phyloP scores from a whole-genome alignment of 1,139 yeast genomes.

The Diutina ranongensis region DNA sequence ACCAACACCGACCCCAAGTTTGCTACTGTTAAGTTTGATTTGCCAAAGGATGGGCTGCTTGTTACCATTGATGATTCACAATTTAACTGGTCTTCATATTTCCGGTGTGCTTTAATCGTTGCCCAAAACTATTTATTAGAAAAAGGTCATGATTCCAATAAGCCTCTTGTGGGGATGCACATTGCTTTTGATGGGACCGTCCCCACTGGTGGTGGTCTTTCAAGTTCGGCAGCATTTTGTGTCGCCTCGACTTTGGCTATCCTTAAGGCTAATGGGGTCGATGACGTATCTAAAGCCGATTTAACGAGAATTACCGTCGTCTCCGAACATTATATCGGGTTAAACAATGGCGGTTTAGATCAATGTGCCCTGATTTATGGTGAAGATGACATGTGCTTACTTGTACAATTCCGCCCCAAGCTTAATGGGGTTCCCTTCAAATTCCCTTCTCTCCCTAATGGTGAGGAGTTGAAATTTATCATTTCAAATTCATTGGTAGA shows the following conservation, averaged over 20 bases:
- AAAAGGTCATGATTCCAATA: slow-evolving; percentile 8
- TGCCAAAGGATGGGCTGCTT: slow-evolving; percentile 30
- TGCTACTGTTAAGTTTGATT: slow-evolving; percentile 19
- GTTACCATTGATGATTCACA: slow-evolving; percentile 37
- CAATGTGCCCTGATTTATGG: slow-evolving; percentile 67
- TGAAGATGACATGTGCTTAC: slow-evolving; percentile 45
- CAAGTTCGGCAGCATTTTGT: slow-evolving; percentile 65
- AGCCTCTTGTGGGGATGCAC: slow-evolving; percentile 32
- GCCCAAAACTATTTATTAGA: slow-evolving; percentile 41
- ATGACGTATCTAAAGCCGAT: slow-evolving; percentile 34
- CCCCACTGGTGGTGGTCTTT: slow-evolving; percentile 65
- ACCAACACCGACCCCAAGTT: slow-evolving; percentile 30
- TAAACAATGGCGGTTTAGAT: slow-evolving; percentile 72
- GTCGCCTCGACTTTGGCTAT: slow-evolving; percentile 54
- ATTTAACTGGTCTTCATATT: slow-evolving; percentile 56
- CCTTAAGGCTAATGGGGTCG: slow-evolving; percentile 41
- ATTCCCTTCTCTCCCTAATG: slow-evolving; percentile 33
- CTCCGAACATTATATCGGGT: slow-evolving; percentile 64
- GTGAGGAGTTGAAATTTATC: slow-evolving; percentile 37
- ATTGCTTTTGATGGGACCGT: slow-evolving; percentile 53
- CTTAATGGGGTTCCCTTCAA: slow-evolving; percentile 44
- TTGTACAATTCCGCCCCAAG: slow-evolving; percentile 52
- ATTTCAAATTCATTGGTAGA: slow-evolving; percentile 54
- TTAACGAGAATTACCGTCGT: slow-evolving; percentile 53
- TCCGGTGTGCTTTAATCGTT: slow-evolving; percentile 54